Conservation (phyloP, 2,329 filamentous ascomycete species). For the Mycosphaerella sp. region DNA sequence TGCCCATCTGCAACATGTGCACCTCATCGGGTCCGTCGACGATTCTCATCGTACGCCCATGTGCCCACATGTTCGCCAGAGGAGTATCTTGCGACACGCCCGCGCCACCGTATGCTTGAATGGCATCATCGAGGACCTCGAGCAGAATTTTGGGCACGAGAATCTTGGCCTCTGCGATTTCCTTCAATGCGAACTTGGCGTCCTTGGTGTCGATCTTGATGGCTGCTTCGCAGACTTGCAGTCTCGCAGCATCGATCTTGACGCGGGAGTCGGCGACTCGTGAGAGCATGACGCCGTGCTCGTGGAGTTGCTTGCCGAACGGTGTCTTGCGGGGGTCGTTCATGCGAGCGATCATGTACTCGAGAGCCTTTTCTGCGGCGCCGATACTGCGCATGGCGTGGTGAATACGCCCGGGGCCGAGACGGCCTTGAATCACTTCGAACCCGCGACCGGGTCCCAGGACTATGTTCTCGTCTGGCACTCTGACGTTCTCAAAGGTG, state of each 20-base stretch:
- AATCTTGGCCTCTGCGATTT: slow-evolving; percentile 94
- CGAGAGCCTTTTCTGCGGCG: slow-evolving; percentile 79
- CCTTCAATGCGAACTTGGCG: slow-evolving; percentile 81
- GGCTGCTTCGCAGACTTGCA: slow-evolving; percentile 88
- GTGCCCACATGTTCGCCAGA: slow-evolving; percentile 53
- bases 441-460: slow-evolving; percentile 92
- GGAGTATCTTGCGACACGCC: slow-evolving; percentile 93
- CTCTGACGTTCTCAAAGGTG: slow-evolving; percentile 79
- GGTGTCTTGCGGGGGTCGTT: slow-evolving; percentile 88
- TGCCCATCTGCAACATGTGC: slow-evolving; percentile 72
- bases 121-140: slow-evolving; percentile 76
- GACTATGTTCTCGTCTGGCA: slow-evolving; percentile 76
- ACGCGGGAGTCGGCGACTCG: slow-evolving; percentile 89
- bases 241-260: slow-evolving; percentile 85
- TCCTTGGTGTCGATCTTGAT: slow-evolving; percentile 87
- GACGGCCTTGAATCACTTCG: slow-evolving; percentile 95
- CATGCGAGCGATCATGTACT: slow-evolving; percentile 90
- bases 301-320: slow-evolving; percentile 77
- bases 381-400: slow-evolving; percentile 96
- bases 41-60: slow-evolving; percentile 31
- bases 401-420: slow-evolving; percentile 93
- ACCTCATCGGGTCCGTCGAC: slow-evolving; percentile 91
- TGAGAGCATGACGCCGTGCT: slow-evolving; percentile 92
- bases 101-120: slow-evolving; percentile 84
- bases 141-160: slow-evolving; percentile 76